phyloP scores from a whole-genome alignment of 192 early-diverging fungal genomes.

The Kickxella alabastrina region DNA sequence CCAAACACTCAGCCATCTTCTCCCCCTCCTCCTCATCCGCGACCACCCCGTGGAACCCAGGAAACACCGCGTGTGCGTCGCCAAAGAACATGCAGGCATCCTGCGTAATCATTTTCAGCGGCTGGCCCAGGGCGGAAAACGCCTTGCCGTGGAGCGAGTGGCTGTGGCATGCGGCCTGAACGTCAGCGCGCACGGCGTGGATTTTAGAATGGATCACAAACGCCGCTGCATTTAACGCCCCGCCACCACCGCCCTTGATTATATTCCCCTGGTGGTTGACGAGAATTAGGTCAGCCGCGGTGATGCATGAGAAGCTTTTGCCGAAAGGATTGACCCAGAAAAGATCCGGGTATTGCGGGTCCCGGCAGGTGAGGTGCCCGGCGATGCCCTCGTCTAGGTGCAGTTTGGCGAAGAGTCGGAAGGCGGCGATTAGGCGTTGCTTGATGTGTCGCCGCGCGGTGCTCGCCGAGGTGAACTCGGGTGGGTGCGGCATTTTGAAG shows the following conservation, averaged over 20 bases:
- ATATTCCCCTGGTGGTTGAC: constrained; percentile 55
- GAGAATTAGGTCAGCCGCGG: constrained; percentile 54
- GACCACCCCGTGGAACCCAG: constrained; percentile 57
- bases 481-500: constrained; percentile 50
- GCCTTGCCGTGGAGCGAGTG: constrained; percentile 62
- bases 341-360: constrained; percentile 56
- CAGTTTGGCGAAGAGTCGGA: constrained; percentile 56
- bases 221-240: constrained; percentile 56
- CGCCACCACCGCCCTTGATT: constrained; percentile 38
- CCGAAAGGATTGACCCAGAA: constrained; percentile 66
- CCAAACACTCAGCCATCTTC: constrained; percentile 50
- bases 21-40: constrained; percentile 56
- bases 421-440: constrained; percentile 56
- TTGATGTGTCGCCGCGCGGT: constrained; percentile 57
- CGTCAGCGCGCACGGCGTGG: constrained; percentile 50
- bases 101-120: constrained; percentile 55
- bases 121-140: constrained; percentile 50
- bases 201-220: constrained; percentile 62
- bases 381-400: constrained; percentile 60
- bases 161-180: constrained; percentile 55
- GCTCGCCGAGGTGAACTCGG: constrained; percentile 43
- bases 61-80: constrained; percentile 51
- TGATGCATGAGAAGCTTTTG: constrained; percentile 53
- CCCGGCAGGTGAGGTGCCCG: constrained; percentile 59
- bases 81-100: constrained; percentile 61